phyloP scores from a whole-genome alignment of 441 rosid species.

The Corymbia calophylla region DNA sequence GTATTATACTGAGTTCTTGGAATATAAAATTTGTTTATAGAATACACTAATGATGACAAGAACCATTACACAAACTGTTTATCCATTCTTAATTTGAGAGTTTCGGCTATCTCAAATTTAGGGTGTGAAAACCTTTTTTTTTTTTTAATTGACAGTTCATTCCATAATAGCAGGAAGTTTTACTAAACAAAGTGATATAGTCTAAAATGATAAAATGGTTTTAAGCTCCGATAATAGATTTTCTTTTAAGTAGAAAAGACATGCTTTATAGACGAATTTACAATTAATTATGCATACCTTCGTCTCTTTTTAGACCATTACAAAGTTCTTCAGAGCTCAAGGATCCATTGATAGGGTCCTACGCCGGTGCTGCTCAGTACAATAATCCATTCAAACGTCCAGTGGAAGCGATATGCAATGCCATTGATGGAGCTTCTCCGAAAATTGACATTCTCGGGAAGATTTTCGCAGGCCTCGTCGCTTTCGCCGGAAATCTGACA shows the following conservation, averaged over 20 bases:
- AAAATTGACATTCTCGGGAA: slow-evolving; percentile 24
- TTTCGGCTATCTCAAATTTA: background rate
- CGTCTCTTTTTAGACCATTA: slow-evolving; percentile 24
- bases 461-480: slow-evolving; percentile 47
- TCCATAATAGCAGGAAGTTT: no score
- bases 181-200: background rate
- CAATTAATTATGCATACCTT: background rate
- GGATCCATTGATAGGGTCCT: slow-evolving; percentile 11
- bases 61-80: background rate
- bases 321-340: slow-evolving; percentile 22
- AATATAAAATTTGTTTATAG: background rate
- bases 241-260: background rate
- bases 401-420: slow-evolving; percentile 32
- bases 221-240: background rate
- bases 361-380: slow-evolving; percentile 44
- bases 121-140: background rate
- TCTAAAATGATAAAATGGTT: background rate
- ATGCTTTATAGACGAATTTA: background rate
- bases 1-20: background rate
- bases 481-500: slow-evolving; percentile 19
- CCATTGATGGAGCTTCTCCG: slow-evolving; percentile 29
- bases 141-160: no score
- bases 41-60: background rate
- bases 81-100: background rate
- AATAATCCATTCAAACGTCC: slow-evolving; percentile 31